Evolutionary conservation across 2,329 filamentous ascomycete species (phyloP).

Genomic region (Macroventuria anomochaeta): DNA sequence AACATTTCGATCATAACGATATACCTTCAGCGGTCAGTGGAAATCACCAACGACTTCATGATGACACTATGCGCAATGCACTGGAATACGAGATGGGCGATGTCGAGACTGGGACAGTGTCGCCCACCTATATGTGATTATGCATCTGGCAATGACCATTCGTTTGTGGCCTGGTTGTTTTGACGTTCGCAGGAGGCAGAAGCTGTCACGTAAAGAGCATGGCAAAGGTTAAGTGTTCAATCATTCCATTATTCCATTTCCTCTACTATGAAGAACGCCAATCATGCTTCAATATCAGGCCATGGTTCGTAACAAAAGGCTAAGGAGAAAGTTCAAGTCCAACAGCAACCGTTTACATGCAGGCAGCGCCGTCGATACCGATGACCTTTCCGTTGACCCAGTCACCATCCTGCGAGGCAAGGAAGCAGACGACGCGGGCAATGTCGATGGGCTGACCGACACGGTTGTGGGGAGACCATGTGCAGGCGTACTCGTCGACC

Average conservation of each 20-base stretch:
- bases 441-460: constrained; percentile 73
- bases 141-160: not conserved
- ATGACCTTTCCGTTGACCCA: constrained; percentile 63
- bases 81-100: not conserved
- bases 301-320: constrained; percentile 17
- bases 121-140: not conserved
- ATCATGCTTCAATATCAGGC: constrained; percentile 22
- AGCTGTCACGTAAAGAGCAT: not conserved
- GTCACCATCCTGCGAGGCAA: constrained; percentile 65
- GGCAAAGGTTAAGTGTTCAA: not conserved
- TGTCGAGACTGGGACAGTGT: not conserved
- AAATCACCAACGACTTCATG: not conserved
- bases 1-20: not conserved
- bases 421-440: constrained; percentile 68
- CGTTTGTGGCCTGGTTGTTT: not conserved
- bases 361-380: constrained; percentile 54
- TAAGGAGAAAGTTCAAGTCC: constrained; percentile 15
- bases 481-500: constrained; percentile 68
- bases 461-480: constrained; percentile 69
- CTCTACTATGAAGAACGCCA: constrained; percentile 24
- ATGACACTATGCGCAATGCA: not conserved
- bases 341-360: constrained; percentile 44
- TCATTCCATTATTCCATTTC: constrained; percentile 15
- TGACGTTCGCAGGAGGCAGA: not conserved
- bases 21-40: not conserved